A percentile compares a stretch with the other conserved stretches of the same genome.
phyloP scores from a whole-genome alignment of 306 rosid species.

The Nissolia schottii region DNA sequence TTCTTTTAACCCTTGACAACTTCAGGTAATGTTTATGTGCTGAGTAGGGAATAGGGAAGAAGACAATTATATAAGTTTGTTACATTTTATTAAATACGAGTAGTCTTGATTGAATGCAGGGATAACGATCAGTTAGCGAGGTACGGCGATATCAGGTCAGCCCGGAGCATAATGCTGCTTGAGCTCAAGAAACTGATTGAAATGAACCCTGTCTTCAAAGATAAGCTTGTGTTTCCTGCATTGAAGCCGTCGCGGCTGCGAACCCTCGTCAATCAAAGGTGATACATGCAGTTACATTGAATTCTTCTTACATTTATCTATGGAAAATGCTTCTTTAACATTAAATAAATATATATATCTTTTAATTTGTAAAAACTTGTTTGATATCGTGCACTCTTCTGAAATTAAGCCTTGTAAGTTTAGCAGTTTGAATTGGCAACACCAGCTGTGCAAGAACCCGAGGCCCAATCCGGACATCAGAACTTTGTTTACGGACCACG shows the following conservation, averaged over 20 bases:
- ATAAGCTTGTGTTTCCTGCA: constrained; percentile 64
- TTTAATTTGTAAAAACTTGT: not conserved
- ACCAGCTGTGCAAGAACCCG: constrained; percentile 59
- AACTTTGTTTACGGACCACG: constrained; percentile 61
- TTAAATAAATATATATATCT: not conserved
- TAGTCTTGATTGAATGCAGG: constrained; percentile 41
- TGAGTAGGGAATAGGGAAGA: not conserved
- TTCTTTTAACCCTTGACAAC: constrained; percentile 63
- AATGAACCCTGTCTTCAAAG: constrained; percentile 58
- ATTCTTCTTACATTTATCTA: not conserved
- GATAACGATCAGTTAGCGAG: constrained; percentile 66
- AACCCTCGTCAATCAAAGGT: constrained; percentile 76
- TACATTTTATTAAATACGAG: not conserved
- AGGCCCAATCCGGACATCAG: constrained; percentile 52
- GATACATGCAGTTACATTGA: not conserved
- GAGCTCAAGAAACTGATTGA: constrained; percentile 69
- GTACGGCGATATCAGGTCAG: constrained; percentile 63
- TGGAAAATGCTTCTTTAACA: not conserved
- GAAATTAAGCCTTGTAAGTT: not conserved
- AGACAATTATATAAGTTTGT: not conserved
- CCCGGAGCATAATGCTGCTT: constrained; percentile 53
- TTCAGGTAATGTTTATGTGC: constrained; percentile 53
- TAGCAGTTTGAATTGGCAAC: constrained; percentile 90
- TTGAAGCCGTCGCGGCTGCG: constrained; percentile 58
- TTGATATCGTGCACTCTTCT: not conserved